Evolutionary conservation across 306 rosid species (phyloP), one percentile per base, ranked within the genome.

Genomic region (Canavalia ensiformis): DNA sequence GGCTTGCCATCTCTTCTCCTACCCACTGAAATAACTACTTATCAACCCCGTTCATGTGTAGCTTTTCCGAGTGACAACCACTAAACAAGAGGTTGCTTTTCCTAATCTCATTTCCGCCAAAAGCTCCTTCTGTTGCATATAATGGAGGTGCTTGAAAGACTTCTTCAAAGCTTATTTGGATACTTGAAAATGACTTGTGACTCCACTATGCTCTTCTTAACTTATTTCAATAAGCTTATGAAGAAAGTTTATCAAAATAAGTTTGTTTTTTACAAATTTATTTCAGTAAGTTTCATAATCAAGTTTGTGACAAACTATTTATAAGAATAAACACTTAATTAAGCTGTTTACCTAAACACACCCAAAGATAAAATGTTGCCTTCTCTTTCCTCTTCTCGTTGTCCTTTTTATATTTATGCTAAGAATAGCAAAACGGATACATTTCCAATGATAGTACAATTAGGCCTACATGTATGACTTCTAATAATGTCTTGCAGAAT

Each of bases 401-500:
- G 1, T 28, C 11, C 35, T 2, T 25, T 7, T n/a, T 8, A 5
- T 28, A 57, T 1, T 57, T 54, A 39, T 56, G 44, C 45, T 54
- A 55, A 44, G 30, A 42, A 71, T 57, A 67, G 18, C 8, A 65
- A 55, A 51, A n/a, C 2, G 25, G 35, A 7, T 72, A 58, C 13
- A 74, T 62, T 2, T 47, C 35, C 74, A 65, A 41, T 35, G 11
- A 31, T 62, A 39, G 54, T 30, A 50, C 49, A 81, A 73, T 76
- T 64, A 58, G 72, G 67, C 47, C 46, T 66, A 60, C 82, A 72
- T 72, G 68, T 49, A 71, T 2, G 51, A 62, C 59, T 7, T 30
- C 45, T 4, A 11, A 18, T 31, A 12, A 29, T 50, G 83, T 75
- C 70, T 66, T 3, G 13, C 49, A 29, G 74, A 84, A 47, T 59